These are phyloP conservation scores for Colletotrichum godetiae DNA, from an alignment of 2,329 filamentous ascomycete species.

Conservation along the genomic window DNA sequence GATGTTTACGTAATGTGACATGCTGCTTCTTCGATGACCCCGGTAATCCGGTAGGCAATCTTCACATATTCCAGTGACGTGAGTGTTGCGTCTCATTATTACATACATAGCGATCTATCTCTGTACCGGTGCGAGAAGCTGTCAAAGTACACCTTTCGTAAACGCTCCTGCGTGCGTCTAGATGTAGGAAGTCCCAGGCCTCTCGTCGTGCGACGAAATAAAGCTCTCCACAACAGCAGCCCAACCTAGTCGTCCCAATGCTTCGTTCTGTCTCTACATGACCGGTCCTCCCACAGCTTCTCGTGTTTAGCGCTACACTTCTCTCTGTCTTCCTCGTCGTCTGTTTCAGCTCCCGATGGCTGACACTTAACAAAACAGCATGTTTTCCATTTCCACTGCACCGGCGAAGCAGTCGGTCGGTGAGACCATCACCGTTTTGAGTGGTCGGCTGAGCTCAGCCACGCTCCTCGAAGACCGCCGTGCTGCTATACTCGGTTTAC, in stretches of 20 bases:
- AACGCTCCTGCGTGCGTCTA: not conserved
- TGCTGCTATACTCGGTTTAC: constrained; percentile 89
- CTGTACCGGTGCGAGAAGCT: not conserved
- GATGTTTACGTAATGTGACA: too few species aligned
- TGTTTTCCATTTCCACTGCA: constrained; percentile 76
- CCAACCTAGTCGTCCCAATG: not conserved
- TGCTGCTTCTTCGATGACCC: not conserved
- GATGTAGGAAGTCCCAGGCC: not conserved
- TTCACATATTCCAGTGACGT: not conserved
- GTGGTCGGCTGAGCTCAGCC: constrained; percentile 86
- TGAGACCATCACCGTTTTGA: constrained; percentile 92
- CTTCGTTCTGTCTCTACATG: not conserved
- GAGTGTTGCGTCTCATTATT: too few species aligned
- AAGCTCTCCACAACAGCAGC: not conserved
- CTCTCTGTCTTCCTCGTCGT: not conserved
- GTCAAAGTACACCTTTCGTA: not conserved
- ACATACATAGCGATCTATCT: not conserved
- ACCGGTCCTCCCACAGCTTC: not conserved
- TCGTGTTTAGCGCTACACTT: not conserved
- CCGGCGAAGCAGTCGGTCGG: constrained; percentile 96
- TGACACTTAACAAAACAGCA: constrained; percentile 42
- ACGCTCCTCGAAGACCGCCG: constrained; percentile 94
- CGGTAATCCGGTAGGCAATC: not conserved
- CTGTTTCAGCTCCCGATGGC: constrained; percentile 28
- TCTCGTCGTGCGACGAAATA: not conserved